Evolutionary conservation across 1,284 basidiomycete species (phyloP), one percentile per base, ranked within the genome.

Genomic region (Chondrostereum purpureum): DNA sequence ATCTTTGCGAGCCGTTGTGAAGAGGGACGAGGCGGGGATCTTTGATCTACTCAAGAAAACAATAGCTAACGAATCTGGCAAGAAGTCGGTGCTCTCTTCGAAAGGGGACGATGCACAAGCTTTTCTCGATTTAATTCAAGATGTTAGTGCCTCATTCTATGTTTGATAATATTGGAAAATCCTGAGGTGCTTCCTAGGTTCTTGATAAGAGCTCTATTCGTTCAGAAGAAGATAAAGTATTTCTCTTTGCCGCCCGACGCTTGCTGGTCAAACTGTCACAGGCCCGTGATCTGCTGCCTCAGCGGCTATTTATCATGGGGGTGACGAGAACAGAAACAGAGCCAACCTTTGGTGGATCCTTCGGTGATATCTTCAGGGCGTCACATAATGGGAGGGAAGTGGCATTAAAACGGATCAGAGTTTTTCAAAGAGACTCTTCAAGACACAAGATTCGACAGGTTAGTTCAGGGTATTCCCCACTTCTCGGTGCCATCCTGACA

Each of bases 211-310:
- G 34, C n/a, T 42, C n/a, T 20, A 11, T 44, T 14, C 17, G 22
- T 21, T 8, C 31, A 3, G 13, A 41, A 12, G 13, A 31, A 5
- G 35, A 48, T 10, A 42, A 47, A 21, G 51, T 48, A 42, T 43
- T 50, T 17, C 47, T 47, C 19, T 53, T 53, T 17, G 48, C 53
- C 36, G 56, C 52, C 17, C 48, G 51, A 14, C 54, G 54, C 1
- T 23, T 60, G 11, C 52, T 60, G 8, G 51, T 60, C 16, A 57
- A 58, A 43, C 53, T 60, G 5, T 57, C 56, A 5, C 50, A 57
- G 41, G 35, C 43, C 13, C 52, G 49, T 5, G 53, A 55, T 24
- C 50, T 53, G 12, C 48, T 60, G 24, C 58, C 57, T 12, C 48
- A 55, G 18, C 53, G 51, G 13, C 49, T 59, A 5, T 48, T 53